Percentiles rank a stretch among this genome's conserved stretches.
These are phyloP conservation scores for Panus rudis DNA, from an alignment of 768 basidiomycete species.

Conservation along the genomic window DNA sequence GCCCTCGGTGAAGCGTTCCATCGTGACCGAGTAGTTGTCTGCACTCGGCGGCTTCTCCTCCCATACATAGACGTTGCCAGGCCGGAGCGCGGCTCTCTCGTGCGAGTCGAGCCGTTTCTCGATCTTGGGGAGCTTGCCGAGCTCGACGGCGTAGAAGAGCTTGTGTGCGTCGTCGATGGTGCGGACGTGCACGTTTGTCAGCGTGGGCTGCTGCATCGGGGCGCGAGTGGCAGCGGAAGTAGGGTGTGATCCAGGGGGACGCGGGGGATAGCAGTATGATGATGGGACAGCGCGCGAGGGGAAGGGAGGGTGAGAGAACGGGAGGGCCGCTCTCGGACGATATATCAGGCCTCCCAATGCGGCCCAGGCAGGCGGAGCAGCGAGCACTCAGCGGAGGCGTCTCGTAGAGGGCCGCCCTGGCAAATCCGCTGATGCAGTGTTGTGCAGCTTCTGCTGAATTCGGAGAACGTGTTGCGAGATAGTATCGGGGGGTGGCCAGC, in stretches of 20 bases:
- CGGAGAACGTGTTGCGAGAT: no score
- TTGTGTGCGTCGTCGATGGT: slow-evolving; percentile 74
- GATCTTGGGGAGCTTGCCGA: slow-evolving; percentile 61
- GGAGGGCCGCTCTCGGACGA: no score
- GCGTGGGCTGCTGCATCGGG: slow-evolving; percentile 77
- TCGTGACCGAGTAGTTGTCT: slow-evolving; percentile 72
- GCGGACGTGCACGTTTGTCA: slow-evolving; percentile 65
- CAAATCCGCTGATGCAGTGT: no score
- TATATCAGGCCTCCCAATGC: no score
- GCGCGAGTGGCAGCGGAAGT: background rate
- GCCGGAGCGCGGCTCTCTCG: slow-evolving; percentile 47
- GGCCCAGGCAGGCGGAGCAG: no score
- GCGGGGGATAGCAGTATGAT: no score
- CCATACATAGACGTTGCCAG: slow-evolving; percentile 52
- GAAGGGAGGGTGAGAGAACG: no score
- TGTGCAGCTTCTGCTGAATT: no score
- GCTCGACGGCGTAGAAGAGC: slow-evolving; percentile 68
- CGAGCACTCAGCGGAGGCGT: no score
- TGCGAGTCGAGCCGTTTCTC: slow-evolving; percentile 72
- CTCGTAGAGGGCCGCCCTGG: no score
- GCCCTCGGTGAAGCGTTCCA: slow-evolving; percentile 83
- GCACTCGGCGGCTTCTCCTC: slow-evolving; percentile 70
- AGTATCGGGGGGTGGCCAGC: no score
- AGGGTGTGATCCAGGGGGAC: background rate
- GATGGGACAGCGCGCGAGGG: no score